phyloP scores from a whole-genome alignment of 495 filamentous ascomycete species.

The Podospora anserina region DNA sequence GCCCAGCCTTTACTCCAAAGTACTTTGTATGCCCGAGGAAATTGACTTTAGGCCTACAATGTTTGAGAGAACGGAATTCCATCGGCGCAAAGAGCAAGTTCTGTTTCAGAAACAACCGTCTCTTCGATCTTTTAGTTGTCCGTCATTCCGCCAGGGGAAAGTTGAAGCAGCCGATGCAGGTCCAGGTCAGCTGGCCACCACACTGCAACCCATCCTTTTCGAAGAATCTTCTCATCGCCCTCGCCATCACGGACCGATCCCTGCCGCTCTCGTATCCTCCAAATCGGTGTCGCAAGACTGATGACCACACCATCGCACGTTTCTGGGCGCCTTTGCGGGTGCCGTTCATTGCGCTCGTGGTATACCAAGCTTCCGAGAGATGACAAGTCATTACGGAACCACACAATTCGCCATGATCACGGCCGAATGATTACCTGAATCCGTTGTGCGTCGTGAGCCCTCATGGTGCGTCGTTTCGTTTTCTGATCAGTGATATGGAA shows the following conservation, averaged over 20 bases:
- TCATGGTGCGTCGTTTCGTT: neutral
- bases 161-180: conserved; percentile 17
- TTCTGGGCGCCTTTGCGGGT: neutral
- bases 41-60: neutral
- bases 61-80: neutral
- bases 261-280: conserved; percentile 4
- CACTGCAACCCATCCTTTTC: conserved; percentile 13
- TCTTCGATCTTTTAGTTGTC: neutral
- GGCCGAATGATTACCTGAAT: neutral
- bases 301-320: conserved; percentile 1
- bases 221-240: neutral
- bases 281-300: neutral
- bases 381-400: neutral
- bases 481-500: neutral
- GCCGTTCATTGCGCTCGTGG: neutral
- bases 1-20: neutral
- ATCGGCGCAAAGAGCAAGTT: neutral
- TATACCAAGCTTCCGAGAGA: neutral
- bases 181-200: conserved; percentile 25
- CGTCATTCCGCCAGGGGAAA: conserved; percentile 7
- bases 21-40: neutral
- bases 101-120: conserved; percentile 3
- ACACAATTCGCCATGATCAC: no score
- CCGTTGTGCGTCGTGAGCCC: neutral
- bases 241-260: conserved; percentile 4